Conservation (phyloP, 768 basidiomycete species). For the Xerocomus spinulosus region DNA sequence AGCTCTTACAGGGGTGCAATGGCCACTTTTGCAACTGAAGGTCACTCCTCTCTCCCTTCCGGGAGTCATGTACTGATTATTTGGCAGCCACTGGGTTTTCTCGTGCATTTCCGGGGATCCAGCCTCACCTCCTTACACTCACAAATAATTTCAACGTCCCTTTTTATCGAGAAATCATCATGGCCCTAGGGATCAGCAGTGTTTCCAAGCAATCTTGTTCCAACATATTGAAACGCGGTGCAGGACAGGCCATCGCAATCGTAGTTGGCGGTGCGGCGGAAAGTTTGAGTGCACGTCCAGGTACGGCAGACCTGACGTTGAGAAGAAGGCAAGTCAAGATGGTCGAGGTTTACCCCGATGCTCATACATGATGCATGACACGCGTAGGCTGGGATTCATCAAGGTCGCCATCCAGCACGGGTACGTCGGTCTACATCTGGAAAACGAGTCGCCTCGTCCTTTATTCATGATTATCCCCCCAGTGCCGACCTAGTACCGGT, state of each 20-base stretch:
- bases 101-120: conserved; percentile 81
- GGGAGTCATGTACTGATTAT: not conserved
- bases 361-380: not conserved
- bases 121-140: conserved; percentile 88
- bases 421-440: conserved; percentile 35
- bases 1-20: conserved; percentile 69
- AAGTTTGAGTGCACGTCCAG: conserved; percentile 88
- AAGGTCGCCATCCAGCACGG: conserved; percentile 90
- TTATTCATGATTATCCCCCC: conserved; percentile 2
- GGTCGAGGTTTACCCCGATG: not conserved
- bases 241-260: conserved; percentile 77
- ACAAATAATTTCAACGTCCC: conserved; percentile 88
- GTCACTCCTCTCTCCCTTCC: conserved; percentile 33
- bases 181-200: conserved; percentile 85
- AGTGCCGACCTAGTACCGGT: conserved; percentile 96
- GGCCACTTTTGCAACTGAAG: conserved; percentile 95
- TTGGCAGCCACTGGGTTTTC: conserved; percentile 86
- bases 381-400: conserved; percentile 80
- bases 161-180: conserved; percentile 87
- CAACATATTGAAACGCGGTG: conserved; percentile 68
- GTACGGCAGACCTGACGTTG: conserved; percentile 89
- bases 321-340: conserved; percentile 49
- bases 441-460: not conserved
- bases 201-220: conserved; percentile 89
- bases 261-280: conserved; percentile 97